Base-by-base conservation (phyloP, 2,329 filamentous ascomycete genomes). In the Colletotrichum musae region DNA sequence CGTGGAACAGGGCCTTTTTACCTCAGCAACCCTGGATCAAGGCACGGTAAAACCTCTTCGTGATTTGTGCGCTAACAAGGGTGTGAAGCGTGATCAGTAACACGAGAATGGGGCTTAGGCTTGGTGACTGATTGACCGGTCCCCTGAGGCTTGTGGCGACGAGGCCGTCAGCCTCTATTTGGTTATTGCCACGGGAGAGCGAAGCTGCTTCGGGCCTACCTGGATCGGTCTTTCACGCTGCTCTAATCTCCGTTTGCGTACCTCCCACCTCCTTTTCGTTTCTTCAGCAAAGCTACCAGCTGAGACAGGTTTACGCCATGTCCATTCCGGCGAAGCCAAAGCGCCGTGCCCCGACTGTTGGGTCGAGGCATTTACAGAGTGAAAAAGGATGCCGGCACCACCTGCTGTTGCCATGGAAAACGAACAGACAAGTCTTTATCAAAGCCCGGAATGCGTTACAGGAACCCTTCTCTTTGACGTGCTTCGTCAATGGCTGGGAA, bases 171-270 rank as follows among this genome's bases (percentile, higher is more conserved):
- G 16, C 5, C 15, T 15, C 41, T 43, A 6, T 13, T 39, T 9
- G 26, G 10, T 9, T 16, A 10, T 28, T 28, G 26, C 45, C 57
- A 59, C 45, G 57, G 26, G 57, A 51, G n/a, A 36, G 13, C 28
- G n/a, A 26, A 41, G 41, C 41, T 51, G 57, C 39, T 28, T 51
- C 36, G 57, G 0, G 15, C 5, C 24, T 45, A 7, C 57, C 16
- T 43, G 15, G 12, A 21, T 36, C 28, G 16, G 32, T 48, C 57
- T 26, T 15, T 36, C 45, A 41, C 16, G n/a, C 39, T 51, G 28
- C 21, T 26, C 32, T 9, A 10, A 24, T 16, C 16, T 50, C 57
- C 57, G 57, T 51, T 59, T 59, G 57, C 57, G 28, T 51, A 36
- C 32, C 32, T 41, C n/a, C 21, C 13, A n/a, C 16, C 10, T 41